These are phyloP conservation scores for Acacia pycnantha DNA, from an alignment of 331 rosid species.

Conservation along the genomic window DNA sequence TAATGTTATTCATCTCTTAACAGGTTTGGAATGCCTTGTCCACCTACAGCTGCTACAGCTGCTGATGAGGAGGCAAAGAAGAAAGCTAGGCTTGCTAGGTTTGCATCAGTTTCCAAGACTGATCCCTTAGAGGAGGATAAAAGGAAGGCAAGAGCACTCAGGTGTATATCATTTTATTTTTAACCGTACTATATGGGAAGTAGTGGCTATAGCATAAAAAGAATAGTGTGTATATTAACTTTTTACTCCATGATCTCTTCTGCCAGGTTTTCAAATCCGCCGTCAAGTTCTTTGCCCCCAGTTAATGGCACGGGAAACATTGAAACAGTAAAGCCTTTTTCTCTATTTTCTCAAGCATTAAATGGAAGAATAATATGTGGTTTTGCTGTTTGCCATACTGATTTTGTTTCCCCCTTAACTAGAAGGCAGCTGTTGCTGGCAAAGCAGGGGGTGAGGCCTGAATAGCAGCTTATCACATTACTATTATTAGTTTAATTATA, in stretches of 20 bases:
- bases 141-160: slow-evolving; percentile 74
- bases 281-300: slow-evolving; percentile 43
- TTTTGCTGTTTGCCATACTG: slow-evolving; percentile 15
- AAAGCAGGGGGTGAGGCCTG: slow-evolving; percentile 54
- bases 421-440: slow-evolving; percentile 56
- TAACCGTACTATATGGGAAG: background rate
- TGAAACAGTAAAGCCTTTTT: slow-evolving; percentile 56
- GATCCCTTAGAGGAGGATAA: slow-evolving; percentile 72
- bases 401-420: slow-evolving; percentile 24
- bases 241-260: background rate
- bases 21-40: slow-evolving; percentile 61
- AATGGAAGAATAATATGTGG: background rate
- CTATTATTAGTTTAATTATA: slow-evolving; percentile 34
- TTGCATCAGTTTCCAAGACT: slow-evolving; percentile 52
- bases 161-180: slow-evolving; percentile 36
- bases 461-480: slow-evolving; percentile 12
- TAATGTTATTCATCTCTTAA: background rate
- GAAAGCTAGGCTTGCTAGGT: slow-evolving; percentile 75
- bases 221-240: background rate
- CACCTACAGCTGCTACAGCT: slow-evolving; percentile 32
- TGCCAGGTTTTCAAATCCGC: slow-evolving; percentile 55
- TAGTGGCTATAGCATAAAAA: background rate
- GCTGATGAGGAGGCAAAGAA: slow-evolving; percentile 64
- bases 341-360: background rate
- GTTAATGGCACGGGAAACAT: slow-evolving; percentile 59